Conservation (phyloP, 106 monocot genomes). For the Dactylorhiza incarnata region DNA sequence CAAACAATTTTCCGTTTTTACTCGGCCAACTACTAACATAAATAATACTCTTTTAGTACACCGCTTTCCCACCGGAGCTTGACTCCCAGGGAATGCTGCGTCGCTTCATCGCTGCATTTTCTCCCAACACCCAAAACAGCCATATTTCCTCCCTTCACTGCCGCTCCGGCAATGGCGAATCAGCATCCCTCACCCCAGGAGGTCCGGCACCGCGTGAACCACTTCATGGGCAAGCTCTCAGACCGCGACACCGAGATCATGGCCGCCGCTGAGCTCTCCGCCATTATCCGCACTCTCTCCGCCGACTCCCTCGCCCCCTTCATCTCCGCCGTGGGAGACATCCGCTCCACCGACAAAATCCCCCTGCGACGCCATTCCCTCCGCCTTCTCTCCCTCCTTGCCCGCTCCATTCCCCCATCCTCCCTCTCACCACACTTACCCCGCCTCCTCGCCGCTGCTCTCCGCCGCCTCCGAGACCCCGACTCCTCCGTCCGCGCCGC, state of each 20-base stretch:
- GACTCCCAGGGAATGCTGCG: background rate
- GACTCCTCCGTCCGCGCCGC: conserved; percentile 92
- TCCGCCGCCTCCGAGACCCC: conserved; percentile 71
- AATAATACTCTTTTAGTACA: background rate
- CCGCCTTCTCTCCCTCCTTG: conserved; percentile 48
- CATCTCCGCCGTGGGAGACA: conserved; percentile 67
- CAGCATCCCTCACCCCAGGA: conserved; percentile 4
- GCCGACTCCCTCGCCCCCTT: conserved; percentile 41
- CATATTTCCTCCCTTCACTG: background rate
- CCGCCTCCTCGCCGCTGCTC: conserved; percentile 60
- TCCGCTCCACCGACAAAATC: conserved; percentile 62
- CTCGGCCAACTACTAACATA: background rate
- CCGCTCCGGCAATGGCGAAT: background rate
- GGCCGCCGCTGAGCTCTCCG: conserved; percentile 69
- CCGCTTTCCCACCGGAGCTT: background rate
- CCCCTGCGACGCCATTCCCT: conserved; percentile 82
- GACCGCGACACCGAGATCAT: conserved; percentile 93
- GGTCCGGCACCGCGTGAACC: conserved; percentile 50
- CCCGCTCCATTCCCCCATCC: conserved; percentile 21
- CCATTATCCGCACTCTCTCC: conserved; percentile 46
- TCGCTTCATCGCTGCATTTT: background rate
- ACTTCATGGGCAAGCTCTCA: conserved; percentile 55
- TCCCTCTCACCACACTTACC: conserved; percentile 42
- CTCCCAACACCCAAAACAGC: background rate
- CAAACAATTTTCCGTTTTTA: background rate